Conservation (phyloP, 208 protist genomes). For the Wallacemonas sp. region DNA sequence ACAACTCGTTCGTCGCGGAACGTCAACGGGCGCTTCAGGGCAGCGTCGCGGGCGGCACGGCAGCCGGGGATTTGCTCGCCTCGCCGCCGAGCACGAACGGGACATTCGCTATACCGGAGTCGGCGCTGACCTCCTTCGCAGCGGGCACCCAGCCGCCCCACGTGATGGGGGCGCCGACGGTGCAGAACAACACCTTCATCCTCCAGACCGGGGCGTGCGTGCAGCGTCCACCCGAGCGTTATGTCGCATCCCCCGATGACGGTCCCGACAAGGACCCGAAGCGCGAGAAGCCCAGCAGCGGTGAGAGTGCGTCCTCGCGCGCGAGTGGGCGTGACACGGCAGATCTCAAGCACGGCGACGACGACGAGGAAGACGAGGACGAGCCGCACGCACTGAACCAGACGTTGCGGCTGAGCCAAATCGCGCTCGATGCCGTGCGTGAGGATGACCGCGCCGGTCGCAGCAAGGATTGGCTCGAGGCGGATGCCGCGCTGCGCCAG, state of each 20-base stretch:
- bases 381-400: neutral
- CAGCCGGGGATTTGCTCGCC: no score
- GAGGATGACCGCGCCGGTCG: neutral
- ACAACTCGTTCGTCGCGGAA: neutral
- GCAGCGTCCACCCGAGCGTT: constrained; percentile 10
- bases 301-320: neutral
- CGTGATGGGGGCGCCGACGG: neutral
- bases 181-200: constrained; percentile 14
- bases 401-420: constrained; percentile 10
- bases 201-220: constrained; percentile 2
- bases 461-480: constrained; percentile 39
- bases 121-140: neutral
- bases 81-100: neutral
- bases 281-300: neutral
- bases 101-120: no score
- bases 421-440: neutral
- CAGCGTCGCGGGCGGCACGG: no score
- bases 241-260: neutral
- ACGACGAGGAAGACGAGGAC: constrained; percentile 4
- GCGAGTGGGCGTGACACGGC: neutral
- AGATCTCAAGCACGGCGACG: neutral
- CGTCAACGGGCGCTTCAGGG: no score
- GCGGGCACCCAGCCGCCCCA: neutral
- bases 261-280: neutral
- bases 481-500: constrained; percentile 44